Base-by-base conservation (phyloP, 345 rosid genomes). In the Sonneratia caseolaris region DNA sequence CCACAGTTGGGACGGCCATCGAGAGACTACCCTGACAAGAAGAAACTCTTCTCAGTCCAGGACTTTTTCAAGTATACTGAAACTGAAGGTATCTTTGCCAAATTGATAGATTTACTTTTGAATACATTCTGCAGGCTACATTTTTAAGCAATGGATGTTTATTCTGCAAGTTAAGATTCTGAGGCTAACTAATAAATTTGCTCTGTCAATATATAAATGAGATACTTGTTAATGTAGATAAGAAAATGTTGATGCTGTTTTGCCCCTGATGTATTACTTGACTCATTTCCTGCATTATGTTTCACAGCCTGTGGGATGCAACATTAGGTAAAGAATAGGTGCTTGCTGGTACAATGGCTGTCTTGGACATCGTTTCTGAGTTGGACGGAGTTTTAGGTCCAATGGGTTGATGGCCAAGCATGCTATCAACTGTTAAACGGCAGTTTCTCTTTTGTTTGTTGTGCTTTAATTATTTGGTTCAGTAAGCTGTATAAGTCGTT, bases 61-160 rank as follows among this genome's bases (percentile, higher is more conserved):
- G 97, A 95, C 78, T 95, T 95, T 84, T 95, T 95, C 82, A 89
- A 96, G 86, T 95, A 95, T 86, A 92, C 99, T 0, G 98, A 95
- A 71, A 69, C 91, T 70, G 99, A 95, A 90, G 99, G 99, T 95
- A 89, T 81, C 69, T 69, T 40, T 9, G 37, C 67, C 15, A n/a
- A 59, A 22, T n/a, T 59, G 65, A 7, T 7, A n/a, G 2, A 14
- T 68, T 45, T 43, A 68, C 32, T 27, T 45, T 32, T 62, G 5
- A 27, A 35, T 35, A 62, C 19, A 3, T 2, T 6, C 19, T 62
- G 32, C 66, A 10, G 13, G 35, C 27, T 62, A 62, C 13, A 5
- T 27, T 40, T 21, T 37, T 9, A n/a, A 7, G 3, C 37, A 27
- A 40, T 15, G 38, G 15, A 35, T 37, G 68, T n/a, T 66, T 48